These are phyloP conservation scores for Allantophomopsis cytisporea DNA, from an alignment of 2,329 filamentous ascomycete species.

Conservation along the genomic window DNA sequence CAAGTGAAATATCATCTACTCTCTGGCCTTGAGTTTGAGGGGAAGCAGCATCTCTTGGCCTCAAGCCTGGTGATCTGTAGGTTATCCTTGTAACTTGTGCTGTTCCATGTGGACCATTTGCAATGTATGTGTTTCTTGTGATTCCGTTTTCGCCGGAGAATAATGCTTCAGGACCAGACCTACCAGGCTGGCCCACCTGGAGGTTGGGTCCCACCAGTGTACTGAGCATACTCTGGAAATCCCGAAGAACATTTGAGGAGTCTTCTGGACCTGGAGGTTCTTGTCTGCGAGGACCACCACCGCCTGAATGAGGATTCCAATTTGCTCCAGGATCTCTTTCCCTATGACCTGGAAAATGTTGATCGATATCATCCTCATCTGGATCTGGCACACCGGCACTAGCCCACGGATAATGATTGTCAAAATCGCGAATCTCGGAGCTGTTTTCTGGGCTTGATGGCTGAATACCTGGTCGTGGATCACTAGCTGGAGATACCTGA, in stretches of 20 bases:
- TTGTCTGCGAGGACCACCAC: no score
- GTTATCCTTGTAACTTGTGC: no score
- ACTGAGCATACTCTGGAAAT: slow-evolving; percentile 30
- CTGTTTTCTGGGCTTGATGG: slow-evolving; percentile 6
- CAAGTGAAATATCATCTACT: slow-evolving; percentile 26
- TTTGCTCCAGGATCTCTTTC: no score
- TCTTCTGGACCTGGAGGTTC: slow-evolving; percentile 4
- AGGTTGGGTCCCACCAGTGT: slow-evolving; percentile 22
- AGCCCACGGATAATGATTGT: slow-evolving; percentile 15
- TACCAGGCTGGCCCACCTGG: slow-evolving; percentile 9
- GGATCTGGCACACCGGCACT: slow-evolving; percentile 34
- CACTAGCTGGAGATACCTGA: slow-evolving; percentile 40
- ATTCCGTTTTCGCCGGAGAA: slow-evolving; percentile 5
- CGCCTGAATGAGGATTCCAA: no score
- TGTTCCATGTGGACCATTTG: slow-evolving; percentile 5
- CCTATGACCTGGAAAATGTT: slow-evolving; percentile 16
- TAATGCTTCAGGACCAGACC: slow-evolving; percentile 15
- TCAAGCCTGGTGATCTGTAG: slow-evolving; percentile 12
- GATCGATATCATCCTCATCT: slow-evolving; percentile 44
- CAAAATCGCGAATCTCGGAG: slow-evolving; percentile 6
- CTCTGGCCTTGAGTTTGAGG: slow-evolving; percentile 30
- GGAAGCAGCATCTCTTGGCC: slow-evolving; percentile 34
- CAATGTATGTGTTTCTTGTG: neutral
- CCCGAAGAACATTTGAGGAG: slow-evolving; percentile 16
- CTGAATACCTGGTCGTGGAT: slow-evolving; percentile 37